Evolutionary conservation across 73 alveolate species (phyloP), one percentile per base, ranked within the genome.

Genomic region (Paramecium biaurelia): DNA sequence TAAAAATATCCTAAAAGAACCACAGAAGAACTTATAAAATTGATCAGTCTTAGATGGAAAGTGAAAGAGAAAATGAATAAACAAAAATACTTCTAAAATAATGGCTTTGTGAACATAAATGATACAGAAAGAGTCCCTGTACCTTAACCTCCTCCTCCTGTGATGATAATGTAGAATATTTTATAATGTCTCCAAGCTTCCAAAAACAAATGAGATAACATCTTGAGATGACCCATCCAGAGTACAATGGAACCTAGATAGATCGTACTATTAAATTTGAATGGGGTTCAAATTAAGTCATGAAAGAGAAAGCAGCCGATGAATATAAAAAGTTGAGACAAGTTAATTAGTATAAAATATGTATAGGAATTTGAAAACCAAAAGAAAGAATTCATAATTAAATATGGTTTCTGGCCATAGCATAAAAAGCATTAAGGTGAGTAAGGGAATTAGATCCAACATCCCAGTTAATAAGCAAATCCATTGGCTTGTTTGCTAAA

Each of bases 401-500:
- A 32, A 32, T 63, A 63, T 63, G 84, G 84, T 63, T 63, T 63
- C 84, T 63, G 84, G 84, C 84, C 84, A 12, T 32, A 32, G n/a
- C 21, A 28, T 5, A 63, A 63, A 63, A 63, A 63, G 84, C 84
- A 53, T 18, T 53, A 3, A 53, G 34, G 34, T 53, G 68, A 53
- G 68, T 32, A 26, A 63, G 28, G 10, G 15, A 23, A 63, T 23
- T n/a, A 26, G 84, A 63, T 63, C 24, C 21, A 12, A 3, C 28
- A 28, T 15, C 8, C 68, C 68, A 53, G 23, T 18, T 9, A 14
- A 7, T 3, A 26, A 49, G 84, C 41, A 12, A 63, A 63, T 63
- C 84, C 84, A 30, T 32, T 63, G 84, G 84, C 84, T 26, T 7
- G 28, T 23, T 30, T 63, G 84, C 84, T 63, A 21, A 63, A 26